These are phyloP conservation scores for Haematococcus lacustris DNA, from an alignment of 139 green algal genomes.

Conservation along the genomic window DNA sequence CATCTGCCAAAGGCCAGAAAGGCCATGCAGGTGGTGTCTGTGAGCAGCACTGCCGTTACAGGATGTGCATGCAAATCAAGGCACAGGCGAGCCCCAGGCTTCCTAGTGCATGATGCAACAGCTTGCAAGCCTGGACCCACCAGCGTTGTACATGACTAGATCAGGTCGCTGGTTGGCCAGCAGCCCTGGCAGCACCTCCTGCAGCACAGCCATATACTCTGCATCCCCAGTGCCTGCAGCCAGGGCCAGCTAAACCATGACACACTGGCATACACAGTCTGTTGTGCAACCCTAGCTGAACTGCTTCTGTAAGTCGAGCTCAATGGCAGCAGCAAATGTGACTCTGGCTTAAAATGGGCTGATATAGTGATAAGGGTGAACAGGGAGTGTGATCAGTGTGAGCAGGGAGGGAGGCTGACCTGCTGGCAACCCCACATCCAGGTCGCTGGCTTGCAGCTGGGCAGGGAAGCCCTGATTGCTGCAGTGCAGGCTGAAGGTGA, in stretches of 20 bases:
- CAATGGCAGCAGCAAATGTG: no score
- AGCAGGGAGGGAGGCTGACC: neutral
- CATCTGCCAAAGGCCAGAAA: neutral
- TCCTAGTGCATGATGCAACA: neutral
- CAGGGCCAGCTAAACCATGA: constrained; percentile 41
- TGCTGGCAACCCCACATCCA: constrained; percentile 36
- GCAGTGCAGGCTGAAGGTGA: constrained; percentile 56
- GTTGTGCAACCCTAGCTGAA: no score
- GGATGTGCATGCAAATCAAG: no score
- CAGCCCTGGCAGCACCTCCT: constrained; percentile 32
- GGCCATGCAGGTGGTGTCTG: neutral
- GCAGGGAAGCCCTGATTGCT: constrained; percentile 37
- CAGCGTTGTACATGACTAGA: constrained; percentile 54
- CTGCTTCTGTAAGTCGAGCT: no score
- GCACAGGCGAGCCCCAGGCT: neutral
- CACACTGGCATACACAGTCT: constrained; percentile 34
- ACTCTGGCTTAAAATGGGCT: no score
- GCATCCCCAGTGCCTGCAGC: constrained; percentile 15
- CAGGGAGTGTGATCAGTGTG: neutral
- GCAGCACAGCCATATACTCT: constrained; percentile 22
- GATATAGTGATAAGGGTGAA: no score
- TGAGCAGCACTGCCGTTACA: no score
- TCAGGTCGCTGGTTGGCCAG: constrained; percentile 29
- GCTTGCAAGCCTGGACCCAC: neutral
- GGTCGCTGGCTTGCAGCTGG: constrained; percentile 13